Percentiles rank a stretch among this genome's conserved stretches.
Conservation (phyloP, 345 rosid species). For the Sonneratia alba region DNA sequence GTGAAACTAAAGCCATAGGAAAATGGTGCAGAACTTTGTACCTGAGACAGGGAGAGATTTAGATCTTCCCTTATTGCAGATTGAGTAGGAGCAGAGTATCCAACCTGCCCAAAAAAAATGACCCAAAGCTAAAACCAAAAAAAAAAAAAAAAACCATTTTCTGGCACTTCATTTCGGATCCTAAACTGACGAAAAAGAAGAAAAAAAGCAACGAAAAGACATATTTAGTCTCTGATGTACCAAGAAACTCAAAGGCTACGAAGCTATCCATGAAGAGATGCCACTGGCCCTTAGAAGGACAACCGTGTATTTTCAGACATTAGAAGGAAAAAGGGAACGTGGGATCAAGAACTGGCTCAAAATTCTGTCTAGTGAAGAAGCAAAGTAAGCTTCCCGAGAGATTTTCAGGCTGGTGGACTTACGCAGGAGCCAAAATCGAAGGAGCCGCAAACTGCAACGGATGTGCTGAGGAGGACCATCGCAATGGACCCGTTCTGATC, state of each 20-base stretch:
- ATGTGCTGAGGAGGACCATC: slow-evolving; percentile 70
- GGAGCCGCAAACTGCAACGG: slow-evolving; percentile 80
- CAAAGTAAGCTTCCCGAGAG: neutral
- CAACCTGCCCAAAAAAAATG: slow-evolving; percentile 58
- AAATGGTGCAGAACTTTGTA: slow-evolving; percentile 13
- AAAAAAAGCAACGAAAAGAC: neutral
- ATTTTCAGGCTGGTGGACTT: slow-evolving; percentile 20
- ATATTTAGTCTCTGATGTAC: neutral
- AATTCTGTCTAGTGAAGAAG: neutral
- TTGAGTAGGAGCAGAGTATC: slow-evolving; percentile 89
- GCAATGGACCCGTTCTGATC: slow-evolving; percentile 32
- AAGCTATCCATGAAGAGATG: neutral
- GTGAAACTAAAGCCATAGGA: neutral
- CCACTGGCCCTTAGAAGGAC: neutral
- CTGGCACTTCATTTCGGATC: slow-evolving; percentile 10
- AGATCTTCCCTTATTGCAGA: slow-evolving; percentile 80
- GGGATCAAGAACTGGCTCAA: neutral
- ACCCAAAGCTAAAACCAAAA: slow-evolving; percentile 24
- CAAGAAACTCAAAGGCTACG: neutral
- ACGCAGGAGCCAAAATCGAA: slow-evolving; percentile 90
- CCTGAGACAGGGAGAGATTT: slow-evolving; percentile 61
- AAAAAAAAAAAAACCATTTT: neutral
- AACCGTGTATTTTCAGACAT: neutral
- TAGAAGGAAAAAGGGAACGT: neutral
- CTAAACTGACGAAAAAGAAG: slow-evolving; percentile 14